A percentile compares a stretch with the other conserved stretches of the same genome.
Evolutionary conservation across 768 basidiomycete genomes (phyloP).

Genomic region (Collybia nuda): DNA sequence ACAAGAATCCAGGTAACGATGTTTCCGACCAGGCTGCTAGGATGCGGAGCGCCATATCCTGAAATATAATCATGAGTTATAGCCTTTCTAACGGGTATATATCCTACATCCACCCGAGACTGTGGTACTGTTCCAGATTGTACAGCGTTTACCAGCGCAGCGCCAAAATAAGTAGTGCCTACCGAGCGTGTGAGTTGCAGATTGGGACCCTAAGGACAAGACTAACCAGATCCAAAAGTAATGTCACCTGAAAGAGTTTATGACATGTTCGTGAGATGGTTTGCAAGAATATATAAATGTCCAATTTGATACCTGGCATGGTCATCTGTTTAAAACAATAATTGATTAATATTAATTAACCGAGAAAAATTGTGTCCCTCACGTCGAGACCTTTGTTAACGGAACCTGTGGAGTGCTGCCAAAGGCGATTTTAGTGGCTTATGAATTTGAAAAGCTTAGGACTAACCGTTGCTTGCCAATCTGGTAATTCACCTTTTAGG

Average conservation of each 20-base stretch:
- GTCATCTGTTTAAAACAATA: conserved; percentile 53
- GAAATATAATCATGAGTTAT: too few relatives aligned
- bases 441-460: not conserved
- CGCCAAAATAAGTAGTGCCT: conserved; percentile 59
- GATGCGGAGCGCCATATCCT: too few relatives aligned
- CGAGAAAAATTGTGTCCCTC: not conserved
- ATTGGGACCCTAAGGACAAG: not conserved
- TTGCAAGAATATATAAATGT: not conserved
- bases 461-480: conserved; percentile 63
- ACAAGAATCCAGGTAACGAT: too few relatives aligned
- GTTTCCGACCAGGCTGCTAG: too few relatives aligned
- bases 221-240: conserved; percentile 41
- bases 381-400: conserved; percentile 66
- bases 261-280: not conserved
- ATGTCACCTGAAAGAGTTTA: conserved; percentile 36
- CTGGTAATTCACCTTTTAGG: conserved; percentile 22
- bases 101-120: conserved; percentile 54
- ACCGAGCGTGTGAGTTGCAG: not conserved
- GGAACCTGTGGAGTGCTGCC: conserved; percentile 47
- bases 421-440: not conserved
- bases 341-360: not conserved
- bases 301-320: conserved; percentile 53
- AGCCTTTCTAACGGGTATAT: conserved; percentile 9
- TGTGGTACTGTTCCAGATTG: conserved; percentile 58
- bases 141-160: conserved; percentile 56